These are phyloP conservation scores for Globisporangium cystogenes DNA, from an alignment of 352 stramenopile genomes.

Conservation along the genomic window DNA sequence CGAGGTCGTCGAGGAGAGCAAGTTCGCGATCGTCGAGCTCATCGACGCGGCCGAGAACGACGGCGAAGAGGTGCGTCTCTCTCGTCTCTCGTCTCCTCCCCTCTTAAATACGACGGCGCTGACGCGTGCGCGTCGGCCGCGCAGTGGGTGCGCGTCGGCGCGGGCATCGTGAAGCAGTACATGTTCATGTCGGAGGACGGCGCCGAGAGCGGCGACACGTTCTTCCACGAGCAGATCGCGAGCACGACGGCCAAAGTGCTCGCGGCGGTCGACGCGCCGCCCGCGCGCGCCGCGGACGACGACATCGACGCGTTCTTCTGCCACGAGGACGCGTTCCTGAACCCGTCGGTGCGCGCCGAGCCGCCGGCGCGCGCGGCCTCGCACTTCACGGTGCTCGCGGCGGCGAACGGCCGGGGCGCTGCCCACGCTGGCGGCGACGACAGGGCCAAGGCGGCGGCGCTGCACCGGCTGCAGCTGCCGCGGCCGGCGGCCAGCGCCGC, in stretches of 20 bases:
- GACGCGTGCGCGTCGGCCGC: neutral
- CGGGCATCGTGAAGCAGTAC: constrained; percentile 66
- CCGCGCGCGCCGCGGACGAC: constrained; percentile 25
- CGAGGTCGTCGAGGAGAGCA: constrained; percentile 45
- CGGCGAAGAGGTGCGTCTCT: constrained; percentile 37
- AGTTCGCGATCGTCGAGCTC: constrained; percentile 42
- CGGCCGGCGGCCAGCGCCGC: constrained; percentile 18
- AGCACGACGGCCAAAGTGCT: constrained; percentile 38
- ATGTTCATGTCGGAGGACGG: constrained; percentile 39
- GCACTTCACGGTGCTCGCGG: constrained; percentile 61
- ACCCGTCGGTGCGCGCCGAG: constrained; percentile 42
- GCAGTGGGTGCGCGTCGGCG: constrained; percentile 63
- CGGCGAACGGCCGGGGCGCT: constrained; percentile 7
- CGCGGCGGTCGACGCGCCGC: constrained; percentile 19
- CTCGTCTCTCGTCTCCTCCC: neutral
- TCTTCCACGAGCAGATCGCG: constrained; percentile 56
- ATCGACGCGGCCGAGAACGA: constrained; percentile 52
- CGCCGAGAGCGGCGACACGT: constrained; percentile 35
- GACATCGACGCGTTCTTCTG: too few relatives aligned
- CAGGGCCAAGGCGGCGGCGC: constrained; percentile 20
- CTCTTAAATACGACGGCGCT: neutral
- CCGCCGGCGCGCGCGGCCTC: constrained; percentile 29
- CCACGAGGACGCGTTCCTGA: constrained; percentile 62
- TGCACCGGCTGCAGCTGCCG: constrained; percentile 43
- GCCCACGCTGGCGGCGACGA: constrained; percentile 6